Conservation (phyloP, 2,329 filamentous ascomycete genomes). For the Clarireedia hainanense region DNA sequence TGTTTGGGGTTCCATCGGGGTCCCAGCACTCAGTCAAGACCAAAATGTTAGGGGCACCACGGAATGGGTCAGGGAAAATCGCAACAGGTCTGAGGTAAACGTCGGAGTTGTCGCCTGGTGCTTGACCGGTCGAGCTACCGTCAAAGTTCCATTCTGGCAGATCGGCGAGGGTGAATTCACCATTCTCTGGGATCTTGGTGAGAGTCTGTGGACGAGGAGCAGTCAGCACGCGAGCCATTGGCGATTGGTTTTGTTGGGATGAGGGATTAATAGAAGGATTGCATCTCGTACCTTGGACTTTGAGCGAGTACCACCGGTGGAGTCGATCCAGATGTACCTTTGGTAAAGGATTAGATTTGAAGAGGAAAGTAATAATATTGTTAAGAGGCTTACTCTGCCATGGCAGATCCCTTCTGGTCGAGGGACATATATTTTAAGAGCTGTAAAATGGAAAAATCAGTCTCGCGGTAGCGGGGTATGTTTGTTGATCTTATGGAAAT, state of each 20-base stretch:
- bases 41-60: slow-evolving; percentile 81
- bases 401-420: slow-evolving; percentile 79
- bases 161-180: slow-evolving; percentile 43
- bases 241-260: slow-evolving; percentile 12
- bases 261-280: background rate
- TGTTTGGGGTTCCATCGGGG: slow-evolving; percentile 89
- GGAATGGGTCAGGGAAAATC: slow-evolving; percentile 88
- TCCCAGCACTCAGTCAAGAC: slow-evolving; percentile 95
- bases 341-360: slow-evolving; percentile 7
- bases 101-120: slow-evolving; percentile 91
- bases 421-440: slow-evolving; percentile 88
- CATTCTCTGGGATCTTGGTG: slow-evolving; percentile 43
- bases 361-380: slow-evolving; percentile 30
- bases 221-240: no score
- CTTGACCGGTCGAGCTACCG: slow-evolving; percentile 87
- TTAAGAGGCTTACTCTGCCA: slow-evolving; percentile 86
- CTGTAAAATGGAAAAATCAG: slow-evolving; percentile 39
- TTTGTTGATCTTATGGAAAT: slow-evolving; percentile 11
- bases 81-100: slow-evolving; percentile 91
- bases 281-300: slow-evolving; percentile 79
- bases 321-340: slow-evolving; percentile 86
- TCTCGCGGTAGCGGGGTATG: slow-evolving; percentile 9
- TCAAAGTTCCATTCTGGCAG: slow-evolving; percentile 77
- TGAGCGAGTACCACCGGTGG: slow-evolving; percentile 74
- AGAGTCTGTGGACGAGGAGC: slow-evolving; percentile 45